Base-by-base conservation (phyloP, 805 yeast genomes). In the Novakomyces olei region DNA sequence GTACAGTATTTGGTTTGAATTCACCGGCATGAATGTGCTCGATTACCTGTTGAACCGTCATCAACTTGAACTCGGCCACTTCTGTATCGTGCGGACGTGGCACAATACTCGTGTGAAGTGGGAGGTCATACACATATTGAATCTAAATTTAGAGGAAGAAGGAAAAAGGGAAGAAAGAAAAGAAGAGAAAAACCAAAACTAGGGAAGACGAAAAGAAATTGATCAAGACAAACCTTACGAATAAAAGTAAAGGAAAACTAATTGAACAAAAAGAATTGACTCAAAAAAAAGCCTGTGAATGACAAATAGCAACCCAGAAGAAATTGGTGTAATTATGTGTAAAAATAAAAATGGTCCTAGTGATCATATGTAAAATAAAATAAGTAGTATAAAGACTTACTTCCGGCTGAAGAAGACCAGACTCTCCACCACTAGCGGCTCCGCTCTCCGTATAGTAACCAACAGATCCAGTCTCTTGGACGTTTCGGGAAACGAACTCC, bases 1-100 rank as follows among this genome's bases (percentile, higher is more conserved):
- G 41, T 0, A 74, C 92, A 54, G 93, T 76, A 45, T 85, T 88
- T 18, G 92, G 92, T 51, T 85, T 88, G 57, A 88, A 88, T 44
- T 73, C 69, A 1, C 69, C 69, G 0, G 51, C 50, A 8, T 45
- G 45, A 19, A 85, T 44, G n/a, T 63, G 58, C 19, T 45, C 36
- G 23, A 61, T 38, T 1, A 78, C 67, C 39, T 37, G 20, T 10
- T 61, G 67, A 1, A 79, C 46, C 4, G 57, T 49, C 69, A 78
- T 58, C 29, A 83, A 55, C 36, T 52, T 44, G 50, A 88, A 88
- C 37, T 66, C 69, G 37, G 70, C 74, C 0, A 80, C 75, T 58
- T 92, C 91, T 26, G 69, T 67, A 42, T 76, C 91, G 25, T 64
- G 64, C 1, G 81, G 70, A 44, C 57, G 36, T 36, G 94, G 70